Percentiles rank a stretch among this genome's conserved stretches.
phyloP scores from a whole-genome alignment of 2,329 filamentous ascomycete species.

The Pezicula carpinea region DNA sequence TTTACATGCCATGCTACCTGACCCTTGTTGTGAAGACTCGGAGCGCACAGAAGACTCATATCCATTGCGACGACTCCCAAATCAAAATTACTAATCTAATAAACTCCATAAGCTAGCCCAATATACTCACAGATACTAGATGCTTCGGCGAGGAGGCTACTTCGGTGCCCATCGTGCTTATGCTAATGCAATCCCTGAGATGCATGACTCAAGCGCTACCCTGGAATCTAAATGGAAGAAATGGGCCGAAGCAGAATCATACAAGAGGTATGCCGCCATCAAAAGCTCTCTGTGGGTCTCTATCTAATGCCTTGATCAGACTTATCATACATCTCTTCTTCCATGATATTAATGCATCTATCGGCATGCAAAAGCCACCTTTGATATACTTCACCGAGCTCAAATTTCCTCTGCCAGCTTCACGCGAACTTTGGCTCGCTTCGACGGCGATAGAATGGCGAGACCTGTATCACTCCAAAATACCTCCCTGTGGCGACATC shows the following conservation, averaged over 20 bases:
- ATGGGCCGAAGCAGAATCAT: constrained; percentile 62
- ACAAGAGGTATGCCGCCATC: constrained; percentile 46
- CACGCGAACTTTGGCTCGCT: constrained; percentile 61
- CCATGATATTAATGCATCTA: constrained; percentile 61
- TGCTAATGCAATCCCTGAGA: constrained; percentile 47
- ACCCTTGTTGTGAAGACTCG: too few relatives aligned
- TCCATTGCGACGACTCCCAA: background rate
- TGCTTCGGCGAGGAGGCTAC: constrained; percentile 43
- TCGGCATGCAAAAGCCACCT: constrained; percentile 60
- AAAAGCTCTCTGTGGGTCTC: background rate
- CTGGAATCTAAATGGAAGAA: constrained; percentile 61
- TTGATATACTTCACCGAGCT: constrained; percentile 66
- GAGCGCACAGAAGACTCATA: too few relatives aligned
- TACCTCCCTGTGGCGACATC: background rate
- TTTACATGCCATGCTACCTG: background rate
- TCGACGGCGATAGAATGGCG: constrained; percentile 62
- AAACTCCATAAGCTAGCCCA: background rate
- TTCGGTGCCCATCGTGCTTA: constrained; percentile 42
- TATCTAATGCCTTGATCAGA: constrained; percentile 27
- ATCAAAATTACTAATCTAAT: background rate
- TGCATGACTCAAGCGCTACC: constrained; percentile 48
- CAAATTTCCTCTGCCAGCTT: constrained; percentile 58
- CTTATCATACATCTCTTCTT: constrained; percentile 63
- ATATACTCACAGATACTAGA: constrained; percentile 20
- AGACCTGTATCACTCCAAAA: constrained; percentile 41